A percentile compares a stretch with the other conserved stretches of the same genome.
Conservation (phyloP, 1,139 yeast genomes). For the Scheffersomyces lignicola region DNA sequence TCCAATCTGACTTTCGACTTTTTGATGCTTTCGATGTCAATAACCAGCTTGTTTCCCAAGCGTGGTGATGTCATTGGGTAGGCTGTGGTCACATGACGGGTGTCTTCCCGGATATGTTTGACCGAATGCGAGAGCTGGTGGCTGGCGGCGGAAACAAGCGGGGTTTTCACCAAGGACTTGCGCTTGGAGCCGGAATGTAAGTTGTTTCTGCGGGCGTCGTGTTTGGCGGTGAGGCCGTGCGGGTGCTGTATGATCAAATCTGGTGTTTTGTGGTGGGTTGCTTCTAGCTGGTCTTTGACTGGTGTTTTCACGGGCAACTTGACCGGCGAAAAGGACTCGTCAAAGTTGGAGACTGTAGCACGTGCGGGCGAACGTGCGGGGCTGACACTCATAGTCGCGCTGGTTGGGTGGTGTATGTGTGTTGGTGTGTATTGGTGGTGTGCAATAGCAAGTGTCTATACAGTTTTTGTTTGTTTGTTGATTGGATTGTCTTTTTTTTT, state of each 20-base stretch:
- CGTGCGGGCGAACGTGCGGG: not conserved
- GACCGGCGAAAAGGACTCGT: constrained; percentile 13
- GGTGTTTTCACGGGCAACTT: constrained; percentile 12
- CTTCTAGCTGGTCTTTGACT: constrained; percentile 10
- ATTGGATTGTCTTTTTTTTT: too few relatives aligned
- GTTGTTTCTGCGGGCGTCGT: constrained; percentile 28
- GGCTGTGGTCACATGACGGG: constrained; percentile 12
- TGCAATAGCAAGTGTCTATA: too few relatives aligned
- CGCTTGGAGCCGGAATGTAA: constrained; percentile 18
- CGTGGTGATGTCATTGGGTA: constrained; percentile 43
- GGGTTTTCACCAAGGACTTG: constrained; percentile 15
- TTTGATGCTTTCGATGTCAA: constrained; percentile 17
- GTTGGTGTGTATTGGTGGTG: too few relatives aligned
- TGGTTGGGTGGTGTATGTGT: too few relatives aligned
- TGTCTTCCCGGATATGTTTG: constrained; percentile 3
- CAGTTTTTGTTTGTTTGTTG: too few relatives aligned
- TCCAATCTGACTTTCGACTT: constrained; percentile 18
- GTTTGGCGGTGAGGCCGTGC: constrained; percentile 48
- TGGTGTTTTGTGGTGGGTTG: constrained; percentile 9
- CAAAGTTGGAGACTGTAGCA: constrained; percentile 4
- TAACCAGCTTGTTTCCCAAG: constrained; percentile 14
- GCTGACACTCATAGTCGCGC: too few relatives aligned
- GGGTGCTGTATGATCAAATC: constrained; percentile 34
- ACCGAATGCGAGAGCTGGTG: constrained; percentile 3
- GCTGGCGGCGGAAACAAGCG: constrained; percentile 10